Base-by-base conservation (phyloP, 768 basidiomycete species). In the Trametes cubensis region DNA sequence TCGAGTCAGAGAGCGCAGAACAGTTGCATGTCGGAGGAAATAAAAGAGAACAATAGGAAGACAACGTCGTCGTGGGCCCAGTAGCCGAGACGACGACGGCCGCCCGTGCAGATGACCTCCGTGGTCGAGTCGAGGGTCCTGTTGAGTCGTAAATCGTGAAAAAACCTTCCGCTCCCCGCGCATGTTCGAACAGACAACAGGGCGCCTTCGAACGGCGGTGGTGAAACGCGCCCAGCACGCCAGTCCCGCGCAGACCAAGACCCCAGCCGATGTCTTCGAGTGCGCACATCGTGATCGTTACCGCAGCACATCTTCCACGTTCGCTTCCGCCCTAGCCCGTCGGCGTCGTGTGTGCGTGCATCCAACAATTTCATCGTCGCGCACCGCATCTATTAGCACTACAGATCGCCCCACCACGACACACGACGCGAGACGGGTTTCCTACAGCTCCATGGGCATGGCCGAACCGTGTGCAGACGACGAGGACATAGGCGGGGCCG, bases 191-290 rank as follows among this genome's bases (percentile, higher is more conserved):
- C 42, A 20, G 48, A 62, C 51, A 58, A 21, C 39, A 34, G 44
- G 51, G n/a, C 56, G 40, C 38, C 61, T 63, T 63, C 62, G 56
- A 48, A 53, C 47, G 46, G 45, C 62, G 56, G 62, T 58, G n/a
- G 52, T 38, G n/a, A 23, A n/a, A 26, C 34, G 47, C 40, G 45
- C 20, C 42, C 54, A n/a, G 45, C 25, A 51, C 42, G 50, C 62
- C 25, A 26, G 50, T 42, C 51, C 56, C 62, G 56, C 48, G 21
- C 62, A 58, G 45, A 53, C 62, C 62, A 63, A 58, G 62, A 47
- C 52, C 52, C 42, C 56, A 41, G n/a, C 39, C 23, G 23, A 55
- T 42, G 55, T 38, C 50, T 23, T 30, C 26, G 26, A 23, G 34
- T 18, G 44, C 30, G 41, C 21, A 13, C 39, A 34, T 34, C 34